Percentiles rank a stretch among this genome's conserved stretches.
These are phyloP conservation scores for Teunomyces stri DNA, from an alignment of 805 yeast species.

Conservation along the genomic window DNA sequence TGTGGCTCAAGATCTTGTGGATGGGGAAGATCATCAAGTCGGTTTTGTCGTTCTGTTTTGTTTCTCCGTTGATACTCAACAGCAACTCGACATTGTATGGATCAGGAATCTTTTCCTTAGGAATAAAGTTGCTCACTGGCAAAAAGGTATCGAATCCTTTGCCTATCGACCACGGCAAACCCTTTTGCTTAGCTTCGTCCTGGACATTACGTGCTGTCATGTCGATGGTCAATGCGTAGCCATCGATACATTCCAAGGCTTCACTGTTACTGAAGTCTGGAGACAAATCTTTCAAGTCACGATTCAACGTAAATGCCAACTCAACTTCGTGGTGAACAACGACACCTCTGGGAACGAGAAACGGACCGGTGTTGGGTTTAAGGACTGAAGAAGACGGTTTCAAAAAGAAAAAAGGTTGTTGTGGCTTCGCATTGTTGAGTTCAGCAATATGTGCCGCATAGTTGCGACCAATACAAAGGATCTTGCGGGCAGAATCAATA, in stretches of 20 bases:
- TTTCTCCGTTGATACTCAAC: conserved; percentile 67
- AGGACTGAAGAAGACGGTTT: conserved; percentile 85
- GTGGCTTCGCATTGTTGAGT: conserved; percentile 75
- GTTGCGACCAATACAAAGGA: conserved; percentile 94
- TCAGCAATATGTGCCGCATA: conserved; percentile 96
- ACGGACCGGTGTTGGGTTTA: conserved; percentile 60
- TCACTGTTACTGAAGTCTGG: conserved; percentile 59
- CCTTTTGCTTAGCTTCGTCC: conserved; percentile 88
- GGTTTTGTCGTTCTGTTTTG: conserved; percentile 72
- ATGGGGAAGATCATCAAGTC: conserved; percentile 85
- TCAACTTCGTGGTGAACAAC: conserved; percentile 92
- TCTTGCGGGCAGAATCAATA: conserved; percentile 65
- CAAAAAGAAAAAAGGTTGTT: conserved; percentile 86
- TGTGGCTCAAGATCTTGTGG: conserved; percentile 72
- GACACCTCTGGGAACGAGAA: conserved; percentile 78
- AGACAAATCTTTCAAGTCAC: conserved; percentile 58
- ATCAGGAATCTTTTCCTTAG: conserved; percentile 62
- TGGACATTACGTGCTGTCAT: conserved; percentile 96
- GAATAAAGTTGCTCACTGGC: conserved; percentile 77
- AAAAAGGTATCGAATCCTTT: conserved; percentile 96
- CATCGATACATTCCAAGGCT: conserved; percentile 76
- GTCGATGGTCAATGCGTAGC: conserved; percentile 88
- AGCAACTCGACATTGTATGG: conserved; percentile 68
- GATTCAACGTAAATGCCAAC: conserved; percentile 73
- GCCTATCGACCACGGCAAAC: conserved; percentile 95